Evolutionary conservation across 495 filamentous ascomycete species (phyloP), one percentile per base, ranked within the genome.

Genomic region (Ramalina intermedia): DNA sequence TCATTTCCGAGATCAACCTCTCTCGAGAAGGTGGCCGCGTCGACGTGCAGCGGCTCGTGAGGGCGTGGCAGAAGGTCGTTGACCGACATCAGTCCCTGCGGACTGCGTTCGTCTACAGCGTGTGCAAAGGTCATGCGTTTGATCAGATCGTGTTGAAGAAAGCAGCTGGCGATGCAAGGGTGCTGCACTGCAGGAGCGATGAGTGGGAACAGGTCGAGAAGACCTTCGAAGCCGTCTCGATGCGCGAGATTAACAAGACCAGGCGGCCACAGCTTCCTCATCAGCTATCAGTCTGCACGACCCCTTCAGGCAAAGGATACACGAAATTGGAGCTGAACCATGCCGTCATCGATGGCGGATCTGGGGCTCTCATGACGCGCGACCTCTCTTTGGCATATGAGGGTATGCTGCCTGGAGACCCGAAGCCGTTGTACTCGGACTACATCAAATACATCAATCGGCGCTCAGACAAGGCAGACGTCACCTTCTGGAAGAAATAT

Each of bases 271-370:
- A 63, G 61, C 54, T 68, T 12, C 68, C 68, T 0, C 75, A 79
- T 51, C 74, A 77, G 43, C 45, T 73, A 39, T 68, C 66, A 0
- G 61, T 71, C 27, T 73, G 66, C 49, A 65, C 57, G 41, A 70
- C 69, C 4, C 50, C 49, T 2, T 62, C 54, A 23, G 65, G 64
- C 0, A 57, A 60, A 17, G 63, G 76, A 0, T 53, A 69, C 0
- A 55, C 70, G 29, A 75, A 74, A 49, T 53, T 80, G 20, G 75
- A 80, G 53, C 72, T 80, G 43, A 76, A 79, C 51, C 72, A 76
- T 51, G 67, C 73, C 9, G 63, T 79, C 46, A 70, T 71, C 26
- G 65, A 74, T 45, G 69, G 69, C 33, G 65, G 62, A 4, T 71
- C 69, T 21, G 58, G 64, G 3, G 59, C 59, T 20, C 56, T 73